Evolutionary conservation across 2,329 filamentous ascomycete genomes (phyloP).

Genomic region (Phoma sp.): DNA sequence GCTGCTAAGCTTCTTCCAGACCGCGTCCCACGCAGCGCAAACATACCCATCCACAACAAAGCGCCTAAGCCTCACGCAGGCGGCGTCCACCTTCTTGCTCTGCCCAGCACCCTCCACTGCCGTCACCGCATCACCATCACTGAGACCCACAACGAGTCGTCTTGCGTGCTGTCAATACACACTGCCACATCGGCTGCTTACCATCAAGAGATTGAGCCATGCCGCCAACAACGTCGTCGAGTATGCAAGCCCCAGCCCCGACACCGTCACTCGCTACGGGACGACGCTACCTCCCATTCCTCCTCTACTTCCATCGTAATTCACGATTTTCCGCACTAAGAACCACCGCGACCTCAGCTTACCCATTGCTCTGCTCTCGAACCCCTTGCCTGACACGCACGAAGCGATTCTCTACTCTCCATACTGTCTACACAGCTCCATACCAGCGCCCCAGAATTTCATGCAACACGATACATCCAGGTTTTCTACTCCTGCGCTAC

Average conservation of each 20-base stretch:
- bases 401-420: slow-evolving; percentile 17
- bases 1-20: too few species aligned
- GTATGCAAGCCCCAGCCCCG: neutral
- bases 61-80: too few species aligned
- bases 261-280: neutral
- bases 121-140: slow-evolving; percentile 11
- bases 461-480: neutral
- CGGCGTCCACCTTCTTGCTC: too few species aligned
- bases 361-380: slow-evolving; percentile 6
- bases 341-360: slow-evolving; percentile 17
- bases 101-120: neutral
- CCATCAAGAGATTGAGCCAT: neutral
- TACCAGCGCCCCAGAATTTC: slow-evolving; percentile 13
- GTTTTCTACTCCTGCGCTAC: slow-evolving; percentile 4
- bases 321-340: slow-evolving; percentile 11
- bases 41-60: too few species aligned
- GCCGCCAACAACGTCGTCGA: neutral
- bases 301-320: slow-evolving; percentile 3
- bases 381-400: neutral
- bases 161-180: neutral
- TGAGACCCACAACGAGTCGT: too few species aligned
- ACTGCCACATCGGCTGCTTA: neutral
- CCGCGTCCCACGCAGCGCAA: too few species aligned
- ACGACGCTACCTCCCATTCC: neutral
- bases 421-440: slow-evolving; percentile 6